Base-by-base conservation (phyloP, 2,329 filamentous ascomycete species). In the Colletotrichum liriopes region DNA sequence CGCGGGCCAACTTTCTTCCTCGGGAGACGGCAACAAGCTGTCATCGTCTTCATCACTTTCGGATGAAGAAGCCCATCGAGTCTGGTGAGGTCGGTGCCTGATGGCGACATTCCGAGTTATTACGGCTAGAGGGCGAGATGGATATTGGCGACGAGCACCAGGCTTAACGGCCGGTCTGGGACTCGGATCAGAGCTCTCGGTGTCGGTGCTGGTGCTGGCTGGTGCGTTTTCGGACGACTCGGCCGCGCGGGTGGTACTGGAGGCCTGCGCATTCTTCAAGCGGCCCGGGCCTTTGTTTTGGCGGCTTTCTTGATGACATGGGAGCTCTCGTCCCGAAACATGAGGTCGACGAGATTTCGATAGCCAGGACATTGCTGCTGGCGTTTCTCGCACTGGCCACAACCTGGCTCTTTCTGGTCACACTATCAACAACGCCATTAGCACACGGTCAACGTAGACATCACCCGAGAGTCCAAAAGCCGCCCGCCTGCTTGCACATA, bases 241-340 rank as follows among this genome's bases (percentile, higher is more conserved):
- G 20, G 59, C 37, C 4, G 60, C 61, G 20, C 16, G 39, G 32
- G n/a, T 14, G 51, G 54, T 43, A 63, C 47, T 74, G 72, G 47
- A 74, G 37, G 16, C 74, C 74, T 20, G 59, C 55, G 74, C 71
- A 54, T 79, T 80, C 67, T 75, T 77, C 51, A 66, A 26, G n/a
- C 55, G 68, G n/a, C 39, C 43, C 77, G 79, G n/a, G 81, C 81
- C 68, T 82, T 83, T 64, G 82, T 84, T 61, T 65, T 69, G 45
- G 70, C 60, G 56, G 85, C 86, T 79, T 87, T 89, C 75, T 85
- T 84, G 74, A 87, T 87, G 67, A 90, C 87, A 76, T 88, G 86
- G 41, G 83, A 84, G 74, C 86, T 90, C 77, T 90, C 86, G 75
- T 90, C 86, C 52, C 88, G 85, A 75, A 90, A 90, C 82, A 90